Base-by-base conservation (phyloP, 768 basidiomycete species). In the Termitomyces sp. region DNA sequence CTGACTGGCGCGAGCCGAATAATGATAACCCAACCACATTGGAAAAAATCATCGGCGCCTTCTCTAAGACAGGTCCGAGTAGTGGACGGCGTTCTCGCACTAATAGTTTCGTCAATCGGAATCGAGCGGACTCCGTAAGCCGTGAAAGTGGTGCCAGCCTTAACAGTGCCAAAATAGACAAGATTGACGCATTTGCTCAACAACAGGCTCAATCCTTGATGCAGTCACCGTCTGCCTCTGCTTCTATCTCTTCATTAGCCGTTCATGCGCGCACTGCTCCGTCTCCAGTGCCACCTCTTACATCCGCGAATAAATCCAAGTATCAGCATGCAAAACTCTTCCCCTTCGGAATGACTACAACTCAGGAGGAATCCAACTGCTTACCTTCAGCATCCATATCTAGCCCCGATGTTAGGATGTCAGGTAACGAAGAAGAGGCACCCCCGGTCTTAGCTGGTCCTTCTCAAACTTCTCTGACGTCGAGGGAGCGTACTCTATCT, bases 271-370 rank as follows among this genome's bases (percentile, higher is more conserved):
- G 85, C 60, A 79, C 82, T 49, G 84, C 82, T 42, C 81, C 83
- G 11, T 94, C 92, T 8, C 89, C 91, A n/a, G 84, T 94, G 42
- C 93, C 93, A 45, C 83, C 86, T 17, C 83, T 86, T 11, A 87
- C 89, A 32, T 80, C 85, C 14, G 83, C 83, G 36, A 92, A 93
- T 73, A 73, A 87, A 70, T 79, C 80, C 34, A 91, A 82, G 74
- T 96, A 90, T 73, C 85, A 86, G 64, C 84, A 86, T 65, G 77
- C 84, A 34, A 98, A 98, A 71, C 79, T 97, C 40, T 91, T 89
- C 73, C 93, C 95, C 1, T 95, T 96, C 31, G 93, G 92, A 42
- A 88, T 94, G 72, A 83, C 87, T 68, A 83, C 42, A 15, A 48
- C 84, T 66, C 78, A 94, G 42, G 91, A 91, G 70, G 87, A 91